Percentiles rank a stretch among this genome's conserved stretches.
Conservation (phyloP, 306 rosid genomes). For the Lithocarpus polystachyus region DNA sequence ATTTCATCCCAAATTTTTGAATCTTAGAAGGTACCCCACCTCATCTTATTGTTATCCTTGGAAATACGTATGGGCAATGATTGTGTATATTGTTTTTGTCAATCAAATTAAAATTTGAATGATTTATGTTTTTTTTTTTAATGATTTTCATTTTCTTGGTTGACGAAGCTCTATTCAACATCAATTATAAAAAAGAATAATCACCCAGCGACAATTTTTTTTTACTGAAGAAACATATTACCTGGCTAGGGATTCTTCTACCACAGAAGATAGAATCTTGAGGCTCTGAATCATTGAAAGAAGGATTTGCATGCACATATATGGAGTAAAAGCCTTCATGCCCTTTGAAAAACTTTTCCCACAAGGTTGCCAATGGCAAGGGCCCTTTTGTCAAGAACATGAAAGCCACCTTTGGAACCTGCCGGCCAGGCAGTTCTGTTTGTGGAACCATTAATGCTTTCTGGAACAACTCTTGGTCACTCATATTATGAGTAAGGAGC, state of each 20-base stretch:
- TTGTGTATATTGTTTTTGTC: too few species aligned
- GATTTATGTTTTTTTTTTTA: too few species aligned
- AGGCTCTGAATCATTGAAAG: conserved; percentile 38
- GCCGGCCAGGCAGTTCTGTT: background rate
- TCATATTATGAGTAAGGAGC: conserved; percentile 47
- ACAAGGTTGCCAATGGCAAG: conserved; percentile 42
- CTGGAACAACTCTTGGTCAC: conserved; percentile 51
- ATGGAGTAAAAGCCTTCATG: conserved; percentile 44
- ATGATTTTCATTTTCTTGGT: too few species aligned
- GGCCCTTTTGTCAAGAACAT: conserved; percentile 57
- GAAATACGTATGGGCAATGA: too few species aligned
- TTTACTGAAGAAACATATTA: conserved; percentile 1
- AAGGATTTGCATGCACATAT: conserved; percentile 54
- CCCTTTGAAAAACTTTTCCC: conserved; percentile 60
- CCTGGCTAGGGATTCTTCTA: conserved; percentile 61
- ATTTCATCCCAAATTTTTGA: too few species aligned
- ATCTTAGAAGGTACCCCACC: too few species aligned
- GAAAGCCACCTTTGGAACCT: conserved; percentile 55
- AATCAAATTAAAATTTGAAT: too few species aligned
- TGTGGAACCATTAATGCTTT: conserved; percentile 35
- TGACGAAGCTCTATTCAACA: too few species aligned
- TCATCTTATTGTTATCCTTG: too few species aligned
- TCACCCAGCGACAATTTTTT: background rate
- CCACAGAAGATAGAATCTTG: conserved; percentile 50
- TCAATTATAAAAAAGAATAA: background rate